Evolutionary conservation across 2,329 filamentous ascomycete genomes (phyloP).

Genomic region (Colletotrichum spaethianum): DNA sequence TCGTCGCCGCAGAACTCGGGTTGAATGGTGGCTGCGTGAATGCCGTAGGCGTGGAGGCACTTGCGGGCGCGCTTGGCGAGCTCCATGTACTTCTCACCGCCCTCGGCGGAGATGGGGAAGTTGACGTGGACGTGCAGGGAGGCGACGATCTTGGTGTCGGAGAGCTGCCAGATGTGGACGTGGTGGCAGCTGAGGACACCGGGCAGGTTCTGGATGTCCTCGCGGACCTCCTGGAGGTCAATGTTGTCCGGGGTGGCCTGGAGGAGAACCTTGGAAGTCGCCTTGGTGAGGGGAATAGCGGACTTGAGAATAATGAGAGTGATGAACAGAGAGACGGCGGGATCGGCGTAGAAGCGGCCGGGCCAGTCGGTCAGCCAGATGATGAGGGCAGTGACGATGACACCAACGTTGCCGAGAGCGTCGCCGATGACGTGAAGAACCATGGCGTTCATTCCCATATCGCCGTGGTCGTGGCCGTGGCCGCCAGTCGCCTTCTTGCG

Average conservation of each 20-base stretch:
- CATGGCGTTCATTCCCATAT: conserved; percentile 96
- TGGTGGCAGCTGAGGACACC: conserved; percentile 95
- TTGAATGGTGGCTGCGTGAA: conserved; percentile 97
- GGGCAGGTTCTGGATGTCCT: conserved; percentile 88
- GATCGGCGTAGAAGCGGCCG: conserved; percentile 90
- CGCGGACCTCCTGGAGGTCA: conserved; percentile 88
- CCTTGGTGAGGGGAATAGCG: conserved; percentile 83
- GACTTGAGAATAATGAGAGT: conserved; percentile 83
- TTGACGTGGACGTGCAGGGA: conserved; percentile 94
- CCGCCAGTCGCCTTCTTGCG: conserved; percentile 73
- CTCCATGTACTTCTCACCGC: conserved; percentile 88
- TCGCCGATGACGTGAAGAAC: conserved; percentile 84
- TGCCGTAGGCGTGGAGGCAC: conserved; percentile 95
- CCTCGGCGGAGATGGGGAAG: conserved; percentile 88
- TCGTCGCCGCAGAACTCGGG: conserved; percentile 82
- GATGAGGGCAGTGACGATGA: conserved; percentile 85
- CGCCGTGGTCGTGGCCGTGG: conserved; percentile 83
- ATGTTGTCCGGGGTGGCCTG: conserved; percentile 94
- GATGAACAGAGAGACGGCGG: conserved; percentile 93
- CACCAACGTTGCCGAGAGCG: conserved; percentile 87
- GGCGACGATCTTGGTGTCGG: conserved; percentile 93
- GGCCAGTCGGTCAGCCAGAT: conserved; percentile 92
- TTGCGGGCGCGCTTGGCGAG: conserved; percentile 85
- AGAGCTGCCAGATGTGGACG: conserved; percentile 97
- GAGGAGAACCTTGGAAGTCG: conserved; percentile 88